A percentile compares a stretch with the other conserved stretches of the same genome.
Conservation (phyloP, 2,329 filamentous ascomycete genomes). For the Coniochaeta hoffmannii region DNA sequence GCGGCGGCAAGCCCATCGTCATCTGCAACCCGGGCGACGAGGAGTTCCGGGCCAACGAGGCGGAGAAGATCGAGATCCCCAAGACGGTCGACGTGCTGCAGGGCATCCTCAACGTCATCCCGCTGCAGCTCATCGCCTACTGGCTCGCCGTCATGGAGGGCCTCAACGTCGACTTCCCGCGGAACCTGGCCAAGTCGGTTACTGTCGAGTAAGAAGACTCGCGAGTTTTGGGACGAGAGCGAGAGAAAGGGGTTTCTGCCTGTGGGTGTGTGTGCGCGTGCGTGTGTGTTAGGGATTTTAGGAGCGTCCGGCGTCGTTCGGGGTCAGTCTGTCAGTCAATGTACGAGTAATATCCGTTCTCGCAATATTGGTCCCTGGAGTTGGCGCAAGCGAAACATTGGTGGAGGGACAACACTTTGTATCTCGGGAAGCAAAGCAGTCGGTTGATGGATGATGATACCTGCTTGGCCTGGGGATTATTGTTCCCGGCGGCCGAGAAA, state of each 20-base stretch:
- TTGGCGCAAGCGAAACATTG: background rate
- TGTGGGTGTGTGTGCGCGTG: too few relatives aligned
- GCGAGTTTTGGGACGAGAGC: too few relatives aligned
- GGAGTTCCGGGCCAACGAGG: slow-evolving; percentile 82
- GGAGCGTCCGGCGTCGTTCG: too few relatives aligned
- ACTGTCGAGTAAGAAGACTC: slow-evolving; percentile 74
- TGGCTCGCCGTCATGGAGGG: slow-evolving; percentile 96
- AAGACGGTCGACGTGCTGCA: slow-evolving; percentile 93
- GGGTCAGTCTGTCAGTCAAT: too few relatives aligned
- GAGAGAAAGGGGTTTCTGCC: background rate
- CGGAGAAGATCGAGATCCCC: slow-evolving; percentile 95
- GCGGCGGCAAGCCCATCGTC: slow-evolving; percentile 91
- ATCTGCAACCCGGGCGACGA: slow-evolving; percentile 90
- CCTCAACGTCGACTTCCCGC: slow-evolving; percentile 95
- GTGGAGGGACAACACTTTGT: too few relatives aligned
- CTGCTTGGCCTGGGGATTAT: background rate
- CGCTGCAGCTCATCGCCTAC: slow-evolving; percentile 96
- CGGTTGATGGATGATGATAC: background rate
- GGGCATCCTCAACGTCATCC: slow-evolving; percentile 95
- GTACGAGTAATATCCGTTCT: too few relatives aligned
- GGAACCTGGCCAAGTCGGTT: slow-evolving; percentile 97
- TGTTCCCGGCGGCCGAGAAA: background rate
- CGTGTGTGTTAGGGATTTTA: too few relatives aligned
- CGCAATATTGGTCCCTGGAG: background rate
- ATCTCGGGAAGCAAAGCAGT: background rate